These are phyloP conservation scores for Avicennia marina DNA, from an alignment of 257 asterid species.

Conservation along the genomic window DNA sequence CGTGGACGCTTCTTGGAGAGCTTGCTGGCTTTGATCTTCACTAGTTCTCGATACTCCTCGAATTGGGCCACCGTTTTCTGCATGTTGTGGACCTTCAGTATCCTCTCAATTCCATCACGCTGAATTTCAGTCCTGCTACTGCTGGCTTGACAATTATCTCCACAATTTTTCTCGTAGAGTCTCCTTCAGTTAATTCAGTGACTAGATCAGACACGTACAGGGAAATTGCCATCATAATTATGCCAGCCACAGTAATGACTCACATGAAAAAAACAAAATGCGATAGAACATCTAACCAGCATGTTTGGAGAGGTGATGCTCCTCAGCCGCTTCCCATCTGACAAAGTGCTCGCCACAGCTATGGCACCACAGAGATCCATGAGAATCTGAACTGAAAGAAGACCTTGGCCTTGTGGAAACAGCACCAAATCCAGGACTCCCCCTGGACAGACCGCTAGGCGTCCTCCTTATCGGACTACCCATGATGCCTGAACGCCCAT, in stretches of 20 bases:
- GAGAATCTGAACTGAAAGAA: slow-evolving; percentile 40
- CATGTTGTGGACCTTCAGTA: slow-evolving; percentile 89
- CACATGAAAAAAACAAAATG: no score
- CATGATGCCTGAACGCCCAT: slow-evolving; percentile 29
- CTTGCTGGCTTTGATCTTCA: slow-evolving; percentile 72
- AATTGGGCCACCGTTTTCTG: slow-evolving; percentile 73
- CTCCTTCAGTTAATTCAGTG: slow-evolving; percentile 79
- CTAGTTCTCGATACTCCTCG: slow-evolving; percentile 78
- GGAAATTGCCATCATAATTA: no score
- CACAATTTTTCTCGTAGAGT: slow-evolving; percentile 82
- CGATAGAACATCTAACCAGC: slow-evolving; percentile 51
- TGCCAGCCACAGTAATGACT: no score
- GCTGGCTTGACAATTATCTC: slow-evolving; percentile 80
- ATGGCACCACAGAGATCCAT: slow-evolving; percentile 53
- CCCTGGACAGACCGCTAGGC: slow-evolving; percentile 45
- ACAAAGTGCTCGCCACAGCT: slow-evolving; percentile 71
- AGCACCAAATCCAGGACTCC: slow-evolving; percentile 44
- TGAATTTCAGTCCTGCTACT: slow-evolving; percentile 33
- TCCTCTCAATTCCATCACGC: slow-evolving; percentile 52
- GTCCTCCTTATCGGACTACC: slow-evolving; percentile 56
- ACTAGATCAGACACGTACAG: no score
- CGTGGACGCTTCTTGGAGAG: slow-evolving; percentile 79
- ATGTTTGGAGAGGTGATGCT: slow-evolving; percentile 80
- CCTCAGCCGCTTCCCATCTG: slow-evolving; percentile 66
- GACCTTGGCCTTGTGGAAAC: slow-evolving; percentile 35